phyloP scores from a whole-genome alignment of 2,329 filamentous ascomycete species.

The Nemania diffusa region DNA sequence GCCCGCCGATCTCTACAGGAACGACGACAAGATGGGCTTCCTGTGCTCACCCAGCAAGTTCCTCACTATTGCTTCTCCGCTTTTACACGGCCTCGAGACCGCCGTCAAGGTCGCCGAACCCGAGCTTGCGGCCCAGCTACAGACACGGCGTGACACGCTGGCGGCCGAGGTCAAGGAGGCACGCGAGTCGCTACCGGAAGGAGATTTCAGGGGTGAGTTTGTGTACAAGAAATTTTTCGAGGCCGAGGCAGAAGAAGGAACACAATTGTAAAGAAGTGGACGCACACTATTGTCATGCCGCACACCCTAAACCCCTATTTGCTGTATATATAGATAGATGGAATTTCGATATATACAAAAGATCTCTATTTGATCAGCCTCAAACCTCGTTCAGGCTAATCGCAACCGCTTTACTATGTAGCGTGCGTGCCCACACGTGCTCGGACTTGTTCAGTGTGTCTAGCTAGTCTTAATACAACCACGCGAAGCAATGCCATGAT shows the following conservation, averaged over 20 bases:
- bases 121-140: conserved; percentile 52
- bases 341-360: conserved; percentile 40
- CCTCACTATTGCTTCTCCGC: conserved; percentile 50
- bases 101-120: conserved; percentile 55
- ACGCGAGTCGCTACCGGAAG: conserved; percentile 41
- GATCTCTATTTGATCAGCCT: conserved; percentile 25
- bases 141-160: conserved; percentile 54
- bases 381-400: conserved; percentile 3
- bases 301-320: neutral
- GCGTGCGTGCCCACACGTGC: neutral
- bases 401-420: neutral
- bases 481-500: neutral
- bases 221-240: conserved; percentile 51
- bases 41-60: conserved; percentile 52
- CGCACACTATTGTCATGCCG: conserved; percentile 34
- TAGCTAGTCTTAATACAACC: neutral
- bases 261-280: neutral
- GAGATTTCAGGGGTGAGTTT: conserved; percentile 37
- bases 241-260: neutral
- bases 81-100: conserved; percentile 58
- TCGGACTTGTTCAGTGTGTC: neutral
- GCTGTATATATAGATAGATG: conserved; percentile 26
- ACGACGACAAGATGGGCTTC: conserved; percentile 47
- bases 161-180: conserved; percentile 51
- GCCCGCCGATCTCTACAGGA: conserved; percentile 47